Conservation (phyloP, 169 alveolate genomes). For the Pseudocohnilembus persalinus region DNA sequence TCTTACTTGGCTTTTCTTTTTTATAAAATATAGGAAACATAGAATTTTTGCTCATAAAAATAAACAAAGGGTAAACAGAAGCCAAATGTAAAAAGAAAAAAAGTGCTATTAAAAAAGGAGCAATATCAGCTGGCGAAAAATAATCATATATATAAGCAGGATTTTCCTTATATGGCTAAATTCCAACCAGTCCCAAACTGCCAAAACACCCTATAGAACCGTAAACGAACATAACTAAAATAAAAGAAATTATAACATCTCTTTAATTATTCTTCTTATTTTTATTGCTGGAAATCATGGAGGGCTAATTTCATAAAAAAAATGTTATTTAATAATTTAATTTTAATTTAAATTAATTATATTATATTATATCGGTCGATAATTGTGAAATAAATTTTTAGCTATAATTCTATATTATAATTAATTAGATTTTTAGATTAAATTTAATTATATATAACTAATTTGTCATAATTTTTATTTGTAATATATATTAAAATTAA, state of each 20-base stretch:
- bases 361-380: too few species aligned
- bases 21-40: too few species aligned
- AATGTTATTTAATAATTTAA: background rate
- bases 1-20: too few species aligned
- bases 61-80: background rate
- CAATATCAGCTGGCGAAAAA: background rate
- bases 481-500: too few species aligned
- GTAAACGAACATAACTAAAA: conserved; percentile 1
- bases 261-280: conserved; percentile 13
- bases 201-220: conserved; percentile 27
- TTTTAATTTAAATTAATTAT: conserved; percentile 10
- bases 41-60: too few species aligned
- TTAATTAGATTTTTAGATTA: too few species aligned
- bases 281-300: background rate
- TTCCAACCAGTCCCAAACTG: conserved; percentile 7
- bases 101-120: background rate
- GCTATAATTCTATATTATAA: too few species aligned
- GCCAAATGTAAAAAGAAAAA: background rate
- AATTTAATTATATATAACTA: too few species aligned
- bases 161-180: background rate
- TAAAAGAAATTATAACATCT: conserved; percentile 21
- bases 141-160: background rate
- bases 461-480: too few species aligned
- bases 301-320: background rate
- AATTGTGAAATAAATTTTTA: too few species aligned